Conservation (phyloP, 2,329 filamentous ascomycete species). For the Zalaria sp. region DNA sequence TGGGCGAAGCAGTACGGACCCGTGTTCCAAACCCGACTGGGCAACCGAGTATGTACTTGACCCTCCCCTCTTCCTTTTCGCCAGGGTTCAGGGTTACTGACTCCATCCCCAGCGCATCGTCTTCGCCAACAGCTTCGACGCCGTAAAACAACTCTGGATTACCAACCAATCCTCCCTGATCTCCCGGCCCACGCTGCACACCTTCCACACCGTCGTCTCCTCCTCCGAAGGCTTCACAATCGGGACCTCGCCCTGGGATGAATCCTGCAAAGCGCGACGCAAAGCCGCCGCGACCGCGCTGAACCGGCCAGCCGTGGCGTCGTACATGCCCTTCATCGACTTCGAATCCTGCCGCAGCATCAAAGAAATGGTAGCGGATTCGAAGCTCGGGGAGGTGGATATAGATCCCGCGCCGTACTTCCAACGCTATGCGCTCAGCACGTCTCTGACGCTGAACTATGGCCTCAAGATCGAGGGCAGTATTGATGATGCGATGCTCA, state of each 20-base stretch:
- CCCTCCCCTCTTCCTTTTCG: conserved; percentile 1
- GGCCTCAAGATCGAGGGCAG: conserved; percentile 61
- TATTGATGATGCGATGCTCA: conserved; percentile 50
- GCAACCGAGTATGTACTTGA: conserved; percentile 41
- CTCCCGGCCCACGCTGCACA: conserved; percentile 64
- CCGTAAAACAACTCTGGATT: conserved; percentile 62
- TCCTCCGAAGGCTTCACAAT: conserved; percentile 69
- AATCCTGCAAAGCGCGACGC: conserved; percentile 61
- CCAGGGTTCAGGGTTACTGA: too few relatives aligned
- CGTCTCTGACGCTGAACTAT: conserved; percentile 65
- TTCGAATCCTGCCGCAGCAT: conserved; percentile 60
- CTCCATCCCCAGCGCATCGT: conserved; percentile 53
- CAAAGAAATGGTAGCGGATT: conserved; percentile 55
- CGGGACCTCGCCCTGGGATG: conserved; percentile 72
- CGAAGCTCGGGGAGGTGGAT: conserved; percentile 45
- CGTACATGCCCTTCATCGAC: conserved; percentile 72
- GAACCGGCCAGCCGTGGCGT: conserved; percentile 61
- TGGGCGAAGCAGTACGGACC: conserved; percentile 35
- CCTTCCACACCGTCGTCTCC: conserved; percentile 68
- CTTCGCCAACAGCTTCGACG: conserved; percentile 66
- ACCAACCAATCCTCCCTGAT: conserved; percentile 66
- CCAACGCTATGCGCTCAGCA: conserved; percentile 63
- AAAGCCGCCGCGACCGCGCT: conserved; percentile 69
- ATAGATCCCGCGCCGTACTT: conserved; percentile 62
- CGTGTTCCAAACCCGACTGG: conserved; percentile 41